Conservation (phyloP, 1,284 basidiomycete species). For the Cryptococcus sp. region DNA sequence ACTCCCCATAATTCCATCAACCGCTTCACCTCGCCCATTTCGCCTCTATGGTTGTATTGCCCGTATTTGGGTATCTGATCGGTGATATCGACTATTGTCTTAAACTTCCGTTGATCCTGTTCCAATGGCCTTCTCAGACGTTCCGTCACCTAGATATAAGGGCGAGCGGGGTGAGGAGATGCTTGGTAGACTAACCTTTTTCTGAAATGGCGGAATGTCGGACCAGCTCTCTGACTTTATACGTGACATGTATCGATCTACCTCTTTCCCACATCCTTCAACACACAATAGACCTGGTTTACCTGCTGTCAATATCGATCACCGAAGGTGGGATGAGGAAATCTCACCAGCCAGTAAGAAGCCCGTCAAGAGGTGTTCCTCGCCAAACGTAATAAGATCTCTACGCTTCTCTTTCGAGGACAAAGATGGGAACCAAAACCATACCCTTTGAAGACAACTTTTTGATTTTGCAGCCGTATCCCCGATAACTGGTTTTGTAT, state of each 20-base stretch:
- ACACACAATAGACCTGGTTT: constrained; percentile 50
- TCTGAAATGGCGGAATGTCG: constrained; percentile 50
- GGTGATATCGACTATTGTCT: constrained; percentile 48
- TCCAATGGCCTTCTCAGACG: constrained; percentile 40
- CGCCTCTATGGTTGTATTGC: constrained; percentile 46
- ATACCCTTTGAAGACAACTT: constrained; percentile 33
- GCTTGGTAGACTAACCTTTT: constrained; percentile 34
- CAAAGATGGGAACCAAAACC: constrained; percentile 49
- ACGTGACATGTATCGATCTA: constrained; percentile 47
- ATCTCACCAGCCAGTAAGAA: constrained; percentile 48
- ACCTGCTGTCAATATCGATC: constrained; percentile 24
- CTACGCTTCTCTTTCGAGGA: constrained; percentile 46
- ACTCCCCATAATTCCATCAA: constrained; percentile 47
- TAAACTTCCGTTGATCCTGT: constrained; percentile 33
- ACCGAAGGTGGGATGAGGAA: background rate
- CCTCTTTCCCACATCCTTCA: constrained; percentile 41
- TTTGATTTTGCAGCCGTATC: background rate
- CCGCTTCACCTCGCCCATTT: constrained; percentile 49
- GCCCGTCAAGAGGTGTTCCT: constrained; percentile 43
- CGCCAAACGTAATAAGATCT: constrained; percentile 47
- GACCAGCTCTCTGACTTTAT: constrained; percentile 50
- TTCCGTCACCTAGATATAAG: constrained; percentile 43
- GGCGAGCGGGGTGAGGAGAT: background rate
- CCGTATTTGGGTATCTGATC: constrained; percentile 44
- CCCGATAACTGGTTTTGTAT: background rate